Percentiles rank a stretch among this genome's conserved stretches.
Conservation (phyloP, 2,329 filamentous ascomycete genomes). For the Aspergillus piperis region DNA sequence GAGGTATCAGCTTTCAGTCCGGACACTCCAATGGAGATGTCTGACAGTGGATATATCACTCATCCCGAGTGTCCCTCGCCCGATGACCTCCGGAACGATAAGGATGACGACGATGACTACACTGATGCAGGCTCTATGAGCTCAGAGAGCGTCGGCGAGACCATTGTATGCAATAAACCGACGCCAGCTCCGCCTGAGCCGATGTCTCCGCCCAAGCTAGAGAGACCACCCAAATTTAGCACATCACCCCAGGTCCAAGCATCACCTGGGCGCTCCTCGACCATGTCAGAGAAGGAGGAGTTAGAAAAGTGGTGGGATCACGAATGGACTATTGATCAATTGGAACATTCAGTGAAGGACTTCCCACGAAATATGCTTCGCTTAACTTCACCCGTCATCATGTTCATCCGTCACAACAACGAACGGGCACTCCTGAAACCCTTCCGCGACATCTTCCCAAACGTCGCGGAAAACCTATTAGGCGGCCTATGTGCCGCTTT, state of each 20-base stretch:
- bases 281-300: constrained; percentile 30
- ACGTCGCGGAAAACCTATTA: constrained; percentile 35
- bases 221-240: constrained; percentile 20
- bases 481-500: constrained; percentile 41
- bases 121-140: constrained; percentile 30
- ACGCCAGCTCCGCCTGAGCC: constrained; percentile 21
- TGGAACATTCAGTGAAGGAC: constrained; percentile 40
- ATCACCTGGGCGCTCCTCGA: constrained; percentile 24
- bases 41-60: constrained; percentile 38
- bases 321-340: constrained; percentile 43
- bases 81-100: constrained; percentile 25
- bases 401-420: constrained; percentile 40
- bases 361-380: constrained; percentile 39
- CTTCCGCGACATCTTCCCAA: constrained; percentile 40
- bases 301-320: constrained; percentile 40
- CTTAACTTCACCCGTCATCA: constrained; percentile 42
- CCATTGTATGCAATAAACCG: constrained; percentile 26
- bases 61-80: constrained; percentile 32
- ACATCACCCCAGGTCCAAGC: constrained; percentile 17
- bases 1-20: constrained; percentile 44
- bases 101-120: constrained; percentile 32
- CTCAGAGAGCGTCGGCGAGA: constrained; percentile 31
- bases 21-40: constrained; percentile 40
- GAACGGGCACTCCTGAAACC: constrained; percentile 37
- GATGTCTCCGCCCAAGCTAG: constrained; percentile 22